Evolutionary conservation across 225 moss, liverwort and hornwort genomes (phyloP).

Genomic region (Polytrichum formosum): DNA sequence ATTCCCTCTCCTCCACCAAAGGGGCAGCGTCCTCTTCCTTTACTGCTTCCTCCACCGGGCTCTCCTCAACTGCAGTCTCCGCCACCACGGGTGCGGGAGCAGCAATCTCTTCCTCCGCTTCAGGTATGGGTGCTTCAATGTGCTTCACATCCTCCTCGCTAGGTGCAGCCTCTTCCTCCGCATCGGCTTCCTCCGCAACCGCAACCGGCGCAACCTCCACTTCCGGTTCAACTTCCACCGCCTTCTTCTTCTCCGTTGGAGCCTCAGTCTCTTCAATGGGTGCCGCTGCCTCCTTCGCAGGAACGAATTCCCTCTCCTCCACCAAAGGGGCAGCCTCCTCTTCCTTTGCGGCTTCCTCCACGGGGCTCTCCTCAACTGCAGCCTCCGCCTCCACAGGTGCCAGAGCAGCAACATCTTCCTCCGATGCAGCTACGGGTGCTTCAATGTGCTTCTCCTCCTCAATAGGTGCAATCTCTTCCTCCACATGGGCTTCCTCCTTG

Average conservation of each 20-base stretch:
- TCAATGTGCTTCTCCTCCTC: too few species aligned
- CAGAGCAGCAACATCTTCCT: too few species aligned
- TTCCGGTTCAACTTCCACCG: accelerated
- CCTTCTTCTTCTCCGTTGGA: too few species aligned
- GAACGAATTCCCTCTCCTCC: not conserved
- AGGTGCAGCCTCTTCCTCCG: not conserved
- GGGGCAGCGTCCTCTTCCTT: not conserved
- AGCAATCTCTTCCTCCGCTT: not conserved
- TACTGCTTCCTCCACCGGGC: not conserved
- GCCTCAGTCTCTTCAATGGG: too few species aligned
- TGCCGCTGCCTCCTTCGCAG: too few species aligned
- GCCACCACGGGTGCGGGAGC: not conserved
- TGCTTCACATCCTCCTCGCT: not conserved
- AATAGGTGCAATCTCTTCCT: too few species aligned
- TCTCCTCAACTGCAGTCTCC: not conserved
- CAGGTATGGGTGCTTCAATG: not conserved
- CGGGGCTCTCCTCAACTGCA: too few species aligned
- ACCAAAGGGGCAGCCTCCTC: too few species aligned
- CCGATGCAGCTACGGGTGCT: accelerated
- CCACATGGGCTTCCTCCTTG: too few species aligned
- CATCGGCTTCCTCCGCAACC: too few species aligned
- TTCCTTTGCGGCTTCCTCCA: too few species aligned
- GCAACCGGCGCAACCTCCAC: accelerated
- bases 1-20: not conserved
- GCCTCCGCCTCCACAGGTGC: too few species aligned